Evolutionary conservation across 2,329 filamentous ascomycete genomes (phyloP), one percentile per base, ranked within the genome.

Genomic region (Verticillium nubilum): DNA sequence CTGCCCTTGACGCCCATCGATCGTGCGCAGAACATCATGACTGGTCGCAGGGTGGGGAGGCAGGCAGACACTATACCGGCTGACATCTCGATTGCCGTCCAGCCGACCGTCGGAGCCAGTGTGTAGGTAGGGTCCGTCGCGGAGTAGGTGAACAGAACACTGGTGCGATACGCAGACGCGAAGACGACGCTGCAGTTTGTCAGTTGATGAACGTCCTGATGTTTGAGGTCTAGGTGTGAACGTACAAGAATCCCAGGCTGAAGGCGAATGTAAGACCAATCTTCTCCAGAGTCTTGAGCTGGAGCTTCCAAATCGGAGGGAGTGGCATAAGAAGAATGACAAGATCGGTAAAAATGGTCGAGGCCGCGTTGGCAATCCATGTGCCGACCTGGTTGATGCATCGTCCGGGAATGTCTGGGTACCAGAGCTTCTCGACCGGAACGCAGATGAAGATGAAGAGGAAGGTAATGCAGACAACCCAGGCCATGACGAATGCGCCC

Each of bases 61-160:
- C 79, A 82, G 6, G 81, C 81, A 0, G 80, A 81, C 52, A 82
- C 72, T 62, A 85, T 81, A 56, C 80, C 82, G 0, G 76, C 75
- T 0, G 78, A 72, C 67, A 78, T 76, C 64, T 82, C 80, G 61
- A 81, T 76, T 4, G 72, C 72, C 6, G 78, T 78, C 80, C 79
- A 82, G 58, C 74, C 77, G 4, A 77, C 74, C 0, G 77, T 74
- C 1, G 73, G 75, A 0, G 77, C 76, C 9, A 82, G 70, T 0
- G 78, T 78, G 65, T 80, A 81, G n/a, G 73, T 71, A 81, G 78
- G 9, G 56, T 54, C 42, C n/a, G 19, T 19, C 37, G 59, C 55
- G 15, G 63, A 63, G 66, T 80, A 80, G 19, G 74, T 72, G 61
- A 82, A 80, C 28, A 81, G 74, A 5, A 79, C 74, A 35, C 67